Conservation (phyloP, 176 grass and related monocot species). For the Eleusine coracana region DNA sequence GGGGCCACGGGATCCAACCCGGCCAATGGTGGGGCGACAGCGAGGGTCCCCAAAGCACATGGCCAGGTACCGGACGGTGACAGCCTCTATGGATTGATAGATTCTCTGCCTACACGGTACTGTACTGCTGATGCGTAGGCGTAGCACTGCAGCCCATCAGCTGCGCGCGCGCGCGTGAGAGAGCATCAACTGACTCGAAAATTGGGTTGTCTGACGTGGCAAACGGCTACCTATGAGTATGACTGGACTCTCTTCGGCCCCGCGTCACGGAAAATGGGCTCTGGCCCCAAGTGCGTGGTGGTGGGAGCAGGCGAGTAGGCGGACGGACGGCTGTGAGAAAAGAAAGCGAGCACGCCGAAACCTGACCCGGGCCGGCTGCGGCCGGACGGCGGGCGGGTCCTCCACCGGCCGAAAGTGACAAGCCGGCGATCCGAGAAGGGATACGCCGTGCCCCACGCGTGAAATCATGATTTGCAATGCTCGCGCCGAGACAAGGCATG, state of each 20-base stretch:
- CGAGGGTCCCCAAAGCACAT: background rate
- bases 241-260: background rate
- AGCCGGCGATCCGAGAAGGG: slow-evolving; percentile 5
- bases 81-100: background rate
- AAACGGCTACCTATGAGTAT: background rate
- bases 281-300: background rate
- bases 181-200: too few species aligned
- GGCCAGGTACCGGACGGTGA: background rate
- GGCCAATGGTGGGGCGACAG: slow-evolving; percentile 33
- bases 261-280: background rate
- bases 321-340: background rate
- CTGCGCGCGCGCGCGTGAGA: too few species aligned
- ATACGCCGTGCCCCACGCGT: background rate
- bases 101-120: background rate
- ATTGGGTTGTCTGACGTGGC: background rate
- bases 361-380: background rate
- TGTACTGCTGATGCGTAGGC: too few species aligned
- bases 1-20: background rate
- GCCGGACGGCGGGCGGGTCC: slow-evolving; percentile 25
- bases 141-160: too few species aligned
- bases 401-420: slow-evolving; percentile 36
- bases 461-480: background rate
- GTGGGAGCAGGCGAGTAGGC: background rate
- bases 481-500: background rate
- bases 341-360: background rate